These are phyloP conservation scores for Salix arbutifolia DNA, from an alignment of 345 rosid genomes.

Conservation along the genomic window DNA sequence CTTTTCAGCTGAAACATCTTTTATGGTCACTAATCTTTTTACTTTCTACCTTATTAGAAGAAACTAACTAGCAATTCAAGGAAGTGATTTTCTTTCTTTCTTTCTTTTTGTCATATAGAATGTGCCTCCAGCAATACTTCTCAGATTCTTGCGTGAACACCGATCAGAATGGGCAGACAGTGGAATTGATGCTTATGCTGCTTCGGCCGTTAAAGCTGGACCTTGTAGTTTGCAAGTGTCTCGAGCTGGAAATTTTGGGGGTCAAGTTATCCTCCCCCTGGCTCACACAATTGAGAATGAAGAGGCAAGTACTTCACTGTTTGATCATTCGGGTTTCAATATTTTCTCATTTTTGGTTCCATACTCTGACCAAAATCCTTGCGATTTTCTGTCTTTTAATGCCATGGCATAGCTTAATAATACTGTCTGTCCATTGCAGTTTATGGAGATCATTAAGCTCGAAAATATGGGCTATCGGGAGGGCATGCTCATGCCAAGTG, in stretches of 20 bases:
- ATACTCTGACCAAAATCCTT: background rate
- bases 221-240: constrained; percentile 82
- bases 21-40: background rate
- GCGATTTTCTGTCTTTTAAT: background rate
- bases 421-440: constrained; percentile 35
- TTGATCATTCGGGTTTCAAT: background rate
- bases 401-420: background rate
- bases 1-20: background rate
- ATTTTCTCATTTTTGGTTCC: background rate
- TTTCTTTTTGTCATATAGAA: constrained; percentile 43
- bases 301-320: constrained; percentile 51
- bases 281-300: constrained; percentile 96
- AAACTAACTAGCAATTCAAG: background rate
- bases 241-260: constrained; percentile 79
- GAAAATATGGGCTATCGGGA: constrained; percentile 90
- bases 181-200: constrained; percentile 89
- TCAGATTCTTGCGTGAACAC: constrained; percentile 92
- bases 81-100: background rate
- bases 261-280: constrained; percentile 92
- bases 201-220: constrained; percentile 90
- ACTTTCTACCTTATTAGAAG: background rate
- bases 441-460: constrained; percentile 87
- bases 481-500: constrained; percentile 79
- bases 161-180: constrained; percentile 99
- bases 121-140: constrained; percentile 93